A percentile compares a stretch with the other conserved stretches of the same genome.
Conservation (phyloP, 306 rosid species). For the Fagus sylvatica region DNA sequence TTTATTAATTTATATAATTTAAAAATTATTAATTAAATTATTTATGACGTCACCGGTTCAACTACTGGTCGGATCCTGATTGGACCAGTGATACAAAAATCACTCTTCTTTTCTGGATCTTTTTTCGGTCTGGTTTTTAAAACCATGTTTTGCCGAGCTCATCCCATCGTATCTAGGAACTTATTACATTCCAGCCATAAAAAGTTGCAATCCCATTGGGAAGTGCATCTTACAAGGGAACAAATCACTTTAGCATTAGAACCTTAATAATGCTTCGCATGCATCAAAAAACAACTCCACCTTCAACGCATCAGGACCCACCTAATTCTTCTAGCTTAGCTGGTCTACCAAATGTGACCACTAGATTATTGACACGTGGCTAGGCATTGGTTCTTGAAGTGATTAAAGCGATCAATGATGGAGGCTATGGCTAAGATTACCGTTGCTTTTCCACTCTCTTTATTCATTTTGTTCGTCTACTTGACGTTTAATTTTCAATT, state of each 20-base stretch:
- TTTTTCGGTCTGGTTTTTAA: too few species aligned
- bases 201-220: neutral
- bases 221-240: neutral
- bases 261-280: neutral
- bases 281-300: neutral
- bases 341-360: neutral
- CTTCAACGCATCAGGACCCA: neutral
- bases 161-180: neutral
- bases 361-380: neutral
- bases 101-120: neutral
- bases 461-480: neutral
- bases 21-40: too few species aligned
- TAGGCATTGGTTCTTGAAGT: neutral
- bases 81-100: too few species aligned
- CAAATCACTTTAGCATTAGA: neutral
- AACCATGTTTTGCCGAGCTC: too few species aligned
- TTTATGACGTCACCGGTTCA: too few species aligned
- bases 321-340: neutral
- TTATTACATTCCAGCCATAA: neutral
- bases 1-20: too few species aligned
- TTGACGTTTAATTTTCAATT: neutral
- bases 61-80: too few species aligned
- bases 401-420: neutral
- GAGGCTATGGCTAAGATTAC: neutral
- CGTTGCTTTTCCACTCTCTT: neutral